Evolutionary conservation across 305 asterid species (phyloP).

Genomic region (Nicotiana rustica): DNA sequence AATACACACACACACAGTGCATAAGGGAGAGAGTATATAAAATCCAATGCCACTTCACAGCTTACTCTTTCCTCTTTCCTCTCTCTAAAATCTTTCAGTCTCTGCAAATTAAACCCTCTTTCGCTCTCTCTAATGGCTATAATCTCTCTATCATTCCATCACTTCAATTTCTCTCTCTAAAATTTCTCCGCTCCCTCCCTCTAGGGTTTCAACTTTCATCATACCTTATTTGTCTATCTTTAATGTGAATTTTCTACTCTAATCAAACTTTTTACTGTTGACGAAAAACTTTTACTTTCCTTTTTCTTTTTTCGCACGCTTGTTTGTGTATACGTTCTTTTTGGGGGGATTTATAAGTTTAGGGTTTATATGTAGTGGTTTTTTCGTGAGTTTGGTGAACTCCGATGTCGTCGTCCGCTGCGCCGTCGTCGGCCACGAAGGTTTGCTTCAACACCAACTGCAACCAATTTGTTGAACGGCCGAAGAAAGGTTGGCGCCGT

Average conservation of each 20-base stretch:
- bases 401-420: slow-evolving; percentile 16
- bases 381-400: slow-evolving; percentile 8
- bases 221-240: background rate
- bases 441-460: slow-evolving; percentile 86
- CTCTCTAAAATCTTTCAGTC: slow-evolving; percentile 20
- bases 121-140: slow-evolving; percentile 28
- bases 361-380: background rate
- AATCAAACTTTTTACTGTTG: background rate
- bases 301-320: background rate
- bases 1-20: background rate
- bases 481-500: slow-evolving; percentile 92
- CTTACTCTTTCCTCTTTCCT: background rate
- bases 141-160: background rate
- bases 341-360: background rate
- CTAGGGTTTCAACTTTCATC: slow-evolving; percentile 19
- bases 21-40: background rate
- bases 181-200: background rate
- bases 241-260: background rate
- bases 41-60: background rate
- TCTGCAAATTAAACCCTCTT: slow-evolving; percentile 30
- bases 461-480: slow-evolving; percentile 57
- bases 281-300: background rate
- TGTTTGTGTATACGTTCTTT: background rate
- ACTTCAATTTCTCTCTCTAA: slow-evolving; percentile 22
- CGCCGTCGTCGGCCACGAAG: slow-evolving; percentile 40